Evolutionary conservation across 2,329 filamentous ascomycete species (phyloP), one percentile per base, ranked within the genome.

Genomic region (Fusarium fracticaudum): DNA sequence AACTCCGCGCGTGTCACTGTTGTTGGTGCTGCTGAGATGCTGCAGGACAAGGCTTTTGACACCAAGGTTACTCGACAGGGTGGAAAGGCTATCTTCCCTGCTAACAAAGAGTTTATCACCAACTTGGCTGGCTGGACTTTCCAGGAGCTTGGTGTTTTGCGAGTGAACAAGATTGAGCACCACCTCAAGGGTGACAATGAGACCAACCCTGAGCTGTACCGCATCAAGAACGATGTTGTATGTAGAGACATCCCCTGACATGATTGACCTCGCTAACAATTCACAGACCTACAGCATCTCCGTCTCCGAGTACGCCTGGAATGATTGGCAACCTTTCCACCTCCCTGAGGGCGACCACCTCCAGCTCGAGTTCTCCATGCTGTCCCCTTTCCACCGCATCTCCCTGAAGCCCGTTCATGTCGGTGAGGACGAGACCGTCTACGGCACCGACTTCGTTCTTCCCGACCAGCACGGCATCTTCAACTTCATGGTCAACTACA

Each of bases 391-490:
- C 90, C 93, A 98, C 86, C 95, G 96, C 47, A 88, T 98, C 40
- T 87, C 91, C 68, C 91, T 99, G 38, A 78, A 85, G 14, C 89
- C 90, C 20, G 82, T 86, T 15, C 83, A 84, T 38, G 87, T 86
- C 33, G 92, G 91, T 4, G 83, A 87, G 62, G 91, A 94, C 78
- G 91, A 91, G 73, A 92, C 93, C 57, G 88, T 93, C 71, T 99
- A 92, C 86, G 88, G 89, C 72, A 88, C 90, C 51, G 88, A 90
- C 31, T 98, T 99, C 85, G 93, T 88, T 73, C 89, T 96, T 8
- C 96, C 96, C 9, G 96, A 99, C 82, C 96, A 99, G 85, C 96
- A 99, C 86, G 96, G 96, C 81, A 98, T 99, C 85, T 99, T 98
- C 89, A 97, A 97, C 86, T 98, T 99, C 89, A 91, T 92, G 81